Conservation (phyloP, 129 eudicot species). For the Helianthus annuus region HanXRQr2.0-SUNRISE NC_035445.2:109743025-109743524, state of each 20-base stretch:
- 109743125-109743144: neutral
- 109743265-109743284: slow-evolving; percentile 33
- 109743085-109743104: neutral
- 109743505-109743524: slow-evolving; percentile 37
- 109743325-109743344: too few species aligned
- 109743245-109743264: slow-evolving; percentile 15
- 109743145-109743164: neutral
- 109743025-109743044: too few species aligned
- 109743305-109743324: neutral
- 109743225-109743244: slow-evolving; percentile 34
- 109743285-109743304: slow-evolving; percentile 42
- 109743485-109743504: slow-evolving; percentile 29
- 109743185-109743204: slow-evolving; percentile 41
- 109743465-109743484: slow-evolving; percentile 34
- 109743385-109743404: slow-evolving; percentile 27
- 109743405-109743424: slow-evolving; percentile 30
- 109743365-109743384: too few species aligned
- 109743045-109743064: too few species aligned
- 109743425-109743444: slow-evolving; percentile 14
- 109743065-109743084: neutral
- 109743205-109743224: slow-evolving; percentile 33
- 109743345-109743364: too few species aligned
- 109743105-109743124: slow-evolving; percentile 9
- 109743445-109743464: slow-evolving; percentile 33
- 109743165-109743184: neutral